A percentile compares a stretch with the other conserved stretches of the same genome.
These are phyloP conservation scores for Lentinula lateritia DNA, from an alignment of 768 basidiomycete genomes.

Conservation along the genomic window DNA sequence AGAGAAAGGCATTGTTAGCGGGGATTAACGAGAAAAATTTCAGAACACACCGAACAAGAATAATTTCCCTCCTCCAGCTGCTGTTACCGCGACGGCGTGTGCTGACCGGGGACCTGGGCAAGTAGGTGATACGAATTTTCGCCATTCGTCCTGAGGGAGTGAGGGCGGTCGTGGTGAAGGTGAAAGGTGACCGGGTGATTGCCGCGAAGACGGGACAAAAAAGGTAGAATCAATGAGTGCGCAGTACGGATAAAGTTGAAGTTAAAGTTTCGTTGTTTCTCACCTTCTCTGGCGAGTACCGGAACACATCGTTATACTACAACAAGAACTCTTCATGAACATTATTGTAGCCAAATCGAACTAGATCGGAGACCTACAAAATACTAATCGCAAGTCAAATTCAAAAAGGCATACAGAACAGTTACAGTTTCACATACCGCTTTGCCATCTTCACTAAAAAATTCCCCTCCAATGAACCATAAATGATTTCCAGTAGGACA, in stretches of 20 bases:
- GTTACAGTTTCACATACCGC: slow-evolving; percentile 41
- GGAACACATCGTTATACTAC: slow-evolving; percentile 75
- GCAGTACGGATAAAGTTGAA: too few relatives aligned
- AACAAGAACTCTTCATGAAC: background rate
- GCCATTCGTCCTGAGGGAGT: slow-evolving; percentile 72
- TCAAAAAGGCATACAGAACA: background rate
- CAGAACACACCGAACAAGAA: slow-evolving; percentile 63
- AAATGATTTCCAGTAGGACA: slow-evolving; percentile 79
- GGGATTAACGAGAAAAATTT: background rate
- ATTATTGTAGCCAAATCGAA: background rate
- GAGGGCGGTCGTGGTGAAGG: background rate
- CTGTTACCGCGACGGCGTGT: slow-evolving; percentile 72
- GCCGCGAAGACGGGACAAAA: too few relatives aligned
- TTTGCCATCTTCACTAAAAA: slow-evolving; percentile 80
- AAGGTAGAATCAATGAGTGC: too few relatives aligned
- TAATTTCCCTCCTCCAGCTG: slow-evolving; percentile 79
- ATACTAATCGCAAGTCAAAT: slow-evolving; percentile 37
- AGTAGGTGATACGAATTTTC: slow-evolving; percentile 75
- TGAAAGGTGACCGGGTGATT: background rate
- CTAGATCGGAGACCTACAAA: slow-evolving; percentile 29
- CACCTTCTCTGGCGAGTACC: slow-evolving; percentile 81
- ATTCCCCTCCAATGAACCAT: slow-evolving; percentile 85
- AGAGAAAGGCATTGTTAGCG: background rate
- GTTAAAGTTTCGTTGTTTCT: slow-evolving; percentile 4
- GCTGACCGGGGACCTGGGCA: slow-evolving; percentile 87